Evolutionary conservation across 441 rosid species (phyloP).

Genomic region (Eruca vesicaria): DNA sequence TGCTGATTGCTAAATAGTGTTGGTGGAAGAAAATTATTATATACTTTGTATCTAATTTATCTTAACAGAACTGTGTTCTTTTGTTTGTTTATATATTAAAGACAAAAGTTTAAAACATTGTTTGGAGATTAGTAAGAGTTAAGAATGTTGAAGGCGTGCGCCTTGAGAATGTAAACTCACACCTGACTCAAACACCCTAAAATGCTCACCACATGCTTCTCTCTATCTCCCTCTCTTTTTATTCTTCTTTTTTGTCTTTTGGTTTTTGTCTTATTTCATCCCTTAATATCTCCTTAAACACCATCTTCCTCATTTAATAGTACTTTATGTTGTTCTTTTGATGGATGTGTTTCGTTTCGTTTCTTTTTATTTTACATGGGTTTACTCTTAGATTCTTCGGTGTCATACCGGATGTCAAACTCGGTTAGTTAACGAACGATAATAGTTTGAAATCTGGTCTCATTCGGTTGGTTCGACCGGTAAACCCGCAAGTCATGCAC

Average conservation of each 20-base stretch:
- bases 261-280: slow-evolving; percentile 33
- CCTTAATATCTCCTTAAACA: slow-evolving; percentile 18
- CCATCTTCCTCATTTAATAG: not conserved
- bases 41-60: not conserved
- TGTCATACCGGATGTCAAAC: not conserved
- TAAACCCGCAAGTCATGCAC: not conserved
- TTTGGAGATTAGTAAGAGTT: slow-evolving; percentile 19
- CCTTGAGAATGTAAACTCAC: slow-evolving; percentile 27
- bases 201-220: slow-evolving; percentile 40
- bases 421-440: not conserved
- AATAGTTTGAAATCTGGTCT: not conserved
- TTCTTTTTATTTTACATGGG: not conserved
- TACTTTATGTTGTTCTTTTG: slow-evolving; percentile 21
- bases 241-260: slow-evolving; percentile 42
- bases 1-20: not conserved
- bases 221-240: slow-evolving; percentile 20
- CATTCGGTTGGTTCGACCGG: not conserved
- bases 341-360: not conserved
- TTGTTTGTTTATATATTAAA: not conserved
- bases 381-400: not conserved
- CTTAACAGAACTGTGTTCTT: not conserved
- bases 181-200: slow-evolving; percentile 35
- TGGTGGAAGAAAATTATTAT: not conserved
- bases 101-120: not conserved
- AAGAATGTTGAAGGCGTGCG: slow-evolving; percentile 38